Evolutionary conservation across 2,329 filamentous ascomycete genomes (phyloP), one percentile per base, ranked within the genome.

Genomic region (Fusarium citri): DNA sequence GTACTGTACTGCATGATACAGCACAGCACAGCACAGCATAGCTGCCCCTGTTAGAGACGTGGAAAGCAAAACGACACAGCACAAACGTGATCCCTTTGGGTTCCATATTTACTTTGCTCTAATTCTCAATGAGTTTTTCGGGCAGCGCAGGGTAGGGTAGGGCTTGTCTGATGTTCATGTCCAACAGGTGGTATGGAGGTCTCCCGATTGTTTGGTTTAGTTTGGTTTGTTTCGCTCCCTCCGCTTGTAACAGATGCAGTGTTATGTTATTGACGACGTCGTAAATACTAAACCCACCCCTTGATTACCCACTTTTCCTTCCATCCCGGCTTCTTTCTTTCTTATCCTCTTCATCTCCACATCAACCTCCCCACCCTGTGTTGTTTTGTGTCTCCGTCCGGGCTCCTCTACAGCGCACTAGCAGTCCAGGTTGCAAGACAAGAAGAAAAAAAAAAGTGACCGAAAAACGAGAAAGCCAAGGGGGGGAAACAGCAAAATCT

Each of bases 251-350:
- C 37, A 59, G 59, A 30, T 53, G 23, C 49, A 41, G 49, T 53
- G 31, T 53, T 53, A 53, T 53, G 67, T 64, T 67, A 43, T 71
- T 70, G 67, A 70, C 67, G 67, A 70, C 67, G 67, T 71, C 63
- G 67, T 57, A 25, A 34, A 47, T 55, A 22, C 49, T 71, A 70
- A 20, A 22, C 28, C 14, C 58, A 70, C 67, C 16, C 67, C 67
- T 18, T 18, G 8, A 23, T 12, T 47, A 40, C 50, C 49, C 23
- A 43, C 43, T 42, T 25, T 69, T 66, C 34, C 55, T 55, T 62
- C 50, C 34, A 66, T 67, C 63, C 62, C 40, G 31, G 60, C 45
- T 56, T 49, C 47, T 63, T 61, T 60, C 45, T 64, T 65, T 65
- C 61, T 51, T 45, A 56, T 67, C 54, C 53, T 60, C 59, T 56